Conservation (phyloP, 2,329 filamentous ascomycete genomes). For the Penicillium sp. region DNA sequence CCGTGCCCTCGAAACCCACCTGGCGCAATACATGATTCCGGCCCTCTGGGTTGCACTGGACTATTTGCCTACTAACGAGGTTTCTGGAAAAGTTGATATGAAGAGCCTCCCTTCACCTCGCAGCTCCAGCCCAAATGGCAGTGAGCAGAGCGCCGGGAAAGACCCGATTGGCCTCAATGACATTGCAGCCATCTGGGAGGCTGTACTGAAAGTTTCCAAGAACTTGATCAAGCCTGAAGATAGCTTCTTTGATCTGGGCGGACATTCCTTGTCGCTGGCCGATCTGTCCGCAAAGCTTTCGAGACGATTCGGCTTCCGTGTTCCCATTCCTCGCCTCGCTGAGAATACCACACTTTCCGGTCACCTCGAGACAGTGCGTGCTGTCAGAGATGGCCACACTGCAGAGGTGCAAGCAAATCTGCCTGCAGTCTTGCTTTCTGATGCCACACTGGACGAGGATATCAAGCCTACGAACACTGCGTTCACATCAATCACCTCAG, state of each 20-base stretch:
- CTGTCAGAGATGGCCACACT: conserved; percentile 67
- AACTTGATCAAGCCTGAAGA: conserved; percentile 63
- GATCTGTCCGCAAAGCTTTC: conserved; percentile 69
- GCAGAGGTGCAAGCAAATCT: conserved; percentile 72
- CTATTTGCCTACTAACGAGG: conserved; percentile 68
- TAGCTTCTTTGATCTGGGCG: conserved; percentile 77
- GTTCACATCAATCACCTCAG: conserved; percentile 59
- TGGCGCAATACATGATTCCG: conserved; percentile 82
- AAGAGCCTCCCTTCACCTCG: conserved; percentile 66
- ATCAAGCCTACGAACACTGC: conserved; percentile 56
- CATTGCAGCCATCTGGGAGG: conserved; percentile 69
- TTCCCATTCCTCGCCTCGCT: conserved; percentile 67
- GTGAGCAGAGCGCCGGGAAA: conserved; percentile 50
- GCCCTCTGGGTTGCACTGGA: conserved; percentile 71
- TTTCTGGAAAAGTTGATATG: conserved; percentile 74
- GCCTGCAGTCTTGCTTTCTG: conserved; percentile 63
- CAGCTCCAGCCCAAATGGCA: conserved; percentile 46
- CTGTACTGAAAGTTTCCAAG: conserved; percentile 62
- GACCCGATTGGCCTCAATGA: conserved; percentile 64
- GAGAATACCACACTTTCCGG: conserved; percentile 68
- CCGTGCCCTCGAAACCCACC: conserved; percentile 59
- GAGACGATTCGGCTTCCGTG: conserved; percentile 66
- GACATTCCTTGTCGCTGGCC: conserved; percentile 73
- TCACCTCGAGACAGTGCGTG: conserved; percentile 67
- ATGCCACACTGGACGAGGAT: conserved; percentile 65